Percentiles rank a stretch among this genome's conserved stretches.
Conservation (phyloP, 495 filamentous ascomycete genomes). For the Cenococcum geophilum region DNA sequence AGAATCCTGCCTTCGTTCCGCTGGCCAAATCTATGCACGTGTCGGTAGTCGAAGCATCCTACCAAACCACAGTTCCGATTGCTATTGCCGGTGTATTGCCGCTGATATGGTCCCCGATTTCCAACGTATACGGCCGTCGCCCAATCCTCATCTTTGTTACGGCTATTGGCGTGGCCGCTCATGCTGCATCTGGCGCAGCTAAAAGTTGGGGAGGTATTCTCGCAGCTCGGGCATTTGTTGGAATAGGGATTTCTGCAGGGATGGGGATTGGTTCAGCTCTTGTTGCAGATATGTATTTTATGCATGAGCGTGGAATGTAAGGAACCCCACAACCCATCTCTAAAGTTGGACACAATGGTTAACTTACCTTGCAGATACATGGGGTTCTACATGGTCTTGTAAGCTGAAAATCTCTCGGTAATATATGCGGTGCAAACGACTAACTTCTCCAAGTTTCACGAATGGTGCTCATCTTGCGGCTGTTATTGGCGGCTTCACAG, state of each 20-base stretch:
- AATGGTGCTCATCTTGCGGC: conserved; percentile 41
- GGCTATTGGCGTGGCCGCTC: conserved; percentile 35
- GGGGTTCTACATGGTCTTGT: too few relatives aligned
- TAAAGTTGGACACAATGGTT: too few relatives aligned
- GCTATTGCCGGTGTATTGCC: conserved; percentile 33
- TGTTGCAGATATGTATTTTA: conserved; percentile 13
- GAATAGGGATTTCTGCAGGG: conserved; percentile 14
- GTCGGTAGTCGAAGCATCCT: conserved; percentile 27
- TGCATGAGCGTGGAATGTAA: conserved; percentile 32
- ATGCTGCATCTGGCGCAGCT: conserved; percentile 33
- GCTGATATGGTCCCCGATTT: conserved; percentile 33
- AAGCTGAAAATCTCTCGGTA: too few relatives aligned
- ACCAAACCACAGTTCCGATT: conserved; percentile 28
- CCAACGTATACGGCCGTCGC: conserved; percentile 38
- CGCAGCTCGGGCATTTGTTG: conserved; percentile 17
- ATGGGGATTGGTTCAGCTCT: conserved; percentile 28
- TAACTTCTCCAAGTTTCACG: conserved; percentile 34
- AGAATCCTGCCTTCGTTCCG: conserved; percentile 33
- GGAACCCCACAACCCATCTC: too few relatives aligned
- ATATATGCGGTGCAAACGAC: too few relatives aligned
- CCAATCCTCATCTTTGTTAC: conserved; percentile 36
- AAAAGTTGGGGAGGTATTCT: conserved; percentile 17
- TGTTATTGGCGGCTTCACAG: conserved; percentile 40
- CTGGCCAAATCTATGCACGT: conserved; percentile 30
- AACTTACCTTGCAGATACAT: too few relatives aligned